These are phyloP conservation scores for Leersia perrieri DNA, from an alignment of 176 grass and related monocot species.

Conservation along the genomic window DNA sequence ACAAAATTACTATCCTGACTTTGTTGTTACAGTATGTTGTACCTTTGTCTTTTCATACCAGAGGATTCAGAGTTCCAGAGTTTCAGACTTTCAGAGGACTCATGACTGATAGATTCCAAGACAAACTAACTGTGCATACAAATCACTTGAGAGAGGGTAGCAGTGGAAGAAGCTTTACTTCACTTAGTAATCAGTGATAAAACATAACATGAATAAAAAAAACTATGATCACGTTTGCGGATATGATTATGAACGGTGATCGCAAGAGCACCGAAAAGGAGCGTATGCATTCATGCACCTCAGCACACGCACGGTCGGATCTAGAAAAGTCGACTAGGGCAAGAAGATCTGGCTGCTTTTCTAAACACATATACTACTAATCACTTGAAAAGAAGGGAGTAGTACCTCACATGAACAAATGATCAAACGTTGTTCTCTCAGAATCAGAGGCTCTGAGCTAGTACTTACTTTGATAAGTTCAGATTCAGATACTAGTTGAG, in stretches of 20 bases:
- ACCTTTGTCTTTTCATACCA: background rate
- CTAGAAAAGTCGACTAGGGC: background rate
- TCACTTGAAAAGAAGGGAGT: background rate
- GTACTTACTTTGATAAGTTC: background rate
- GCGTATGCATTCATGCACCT: background rate
- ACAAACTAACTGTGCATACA: background rate
- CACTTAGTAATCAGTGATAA: background rate
- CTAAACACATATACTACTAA: background rate
- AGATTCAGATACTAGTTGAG: slow-evolving; percentile 7
- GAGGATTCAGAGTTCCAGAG: background rate
- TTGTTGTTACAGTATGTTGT: background rate
- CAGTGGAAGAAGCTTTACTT: background rate
- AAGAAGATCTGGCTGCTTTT: background rate
- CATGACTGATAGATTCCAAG: background rate
- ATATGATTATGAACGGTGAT: background rate
- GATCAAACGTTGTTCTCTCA: background rate
- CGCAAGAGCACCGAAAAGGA: background rate
- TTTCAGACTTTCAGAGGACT: background rate
- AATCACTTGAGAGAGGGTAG: background rate
- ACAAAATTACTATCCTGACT: too few species aligned
- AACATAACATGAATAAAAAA: background rate
- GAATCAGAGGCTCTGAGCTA: too few species aligned
- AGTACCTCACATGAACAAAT: background rate
- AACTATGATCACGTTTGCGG: background rate
- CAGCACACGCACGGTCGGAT: slow-evolving; percentile 5